These are phyloP conservation scores for Boletus edulis DNA, from an alignment of 768 basidiomycete genomes.

Conservation along the genomic window DNA sequence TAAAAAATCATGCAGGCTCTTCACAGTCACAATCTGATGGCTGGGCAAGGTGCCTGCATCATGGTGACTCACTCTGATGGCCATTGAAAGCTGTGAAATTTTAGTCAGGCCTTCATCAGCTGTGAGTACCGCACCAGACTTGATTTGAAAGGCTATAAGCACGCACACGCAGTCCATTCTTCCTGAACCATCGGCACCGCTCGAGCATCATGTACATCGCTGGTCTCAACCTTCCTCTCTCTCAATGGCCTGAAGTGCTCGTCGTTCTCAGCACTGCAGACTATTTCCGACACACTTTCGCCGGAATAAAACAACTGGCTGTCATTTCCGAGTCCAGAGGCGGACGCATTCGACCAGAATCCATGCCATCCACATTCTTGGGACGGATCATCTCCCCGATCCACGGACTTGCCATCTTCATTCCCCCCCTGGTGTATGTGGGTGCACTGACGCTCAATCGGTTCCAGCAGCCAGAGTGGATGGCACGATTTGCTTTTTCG, in stretches of 20 bases:
- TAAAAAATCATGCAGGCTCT: no score
- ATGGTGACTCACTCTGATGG: no score
- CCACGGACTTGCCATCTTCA: conserved; percentile 16
- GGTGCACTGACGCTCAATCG: conserved; percentile 21
- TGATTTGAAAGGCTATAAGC: no score
- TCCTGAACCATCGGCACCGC: background rate
- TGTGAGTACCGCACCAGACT: conserved; percentile 7
- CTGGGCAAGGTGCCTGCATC: no score
- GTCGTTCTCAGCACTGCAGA: conserved; percentile 13
- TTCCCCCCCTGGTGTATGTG: conserved; percentile 25
- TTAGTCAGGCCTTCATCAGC: no score
- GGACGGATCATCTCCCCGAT: conserved; percentile 26
- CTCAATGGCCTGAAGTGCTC: conserved; percentile 14
- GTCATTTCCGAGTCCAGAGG: conserved; percentile 5
- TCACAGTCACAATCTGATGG: no score
- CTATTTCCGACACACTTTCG: background rate
- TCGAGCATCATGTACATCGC: conserved; percentile 13
- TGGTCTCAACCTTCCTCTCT: conserved; percentile 7
- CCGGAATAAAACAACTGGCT: background rate
- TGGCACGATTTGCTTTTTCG: conserved; percentile 19
- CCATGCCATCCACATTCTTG: conserved; percentile 11
- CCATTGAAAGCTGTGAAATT: no score
- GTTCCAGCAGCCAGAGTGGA: conserved; percentile 32
- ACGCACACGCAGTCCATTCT: no score
- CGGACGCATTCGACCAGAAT: conserved; percentile 17